Conservation (phyloP, 2,329 filamentous ascomycete genomes). For the Botrytis hyacinthi region DNA sequence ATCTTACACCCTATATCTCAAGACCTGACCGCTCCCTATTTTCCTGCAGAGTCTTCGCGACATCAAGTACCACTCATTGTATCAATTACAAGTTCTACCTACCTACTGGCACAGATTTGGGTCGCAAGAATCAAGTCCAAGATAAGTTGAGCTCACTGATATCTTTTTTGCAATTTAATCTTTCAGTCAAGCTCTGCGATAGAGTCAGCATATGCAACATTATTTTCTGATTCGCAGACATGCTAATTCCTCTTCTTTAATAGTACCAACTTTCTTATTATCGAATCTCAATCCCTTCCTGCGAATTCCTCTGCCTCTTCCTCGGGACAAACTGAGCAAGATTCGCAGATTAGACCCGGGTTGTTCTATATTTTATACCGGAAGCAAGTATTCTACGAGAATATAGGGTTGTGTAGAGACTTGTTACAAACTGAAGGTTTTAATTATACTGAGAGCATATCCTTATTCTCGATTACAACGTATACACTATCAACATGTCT, state of each 20-base stretch:
- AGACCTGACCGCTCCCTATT: background rate
- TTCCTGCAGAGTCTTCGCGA: background rate
- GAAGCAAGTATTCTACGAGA: background rate
- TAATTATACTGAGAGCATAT: background rate
- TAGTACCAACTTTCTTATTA: background rate
- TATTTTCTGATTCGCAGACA: background rate
- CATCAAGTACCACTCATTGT: background rate
- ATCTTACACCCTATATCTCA: background rate
- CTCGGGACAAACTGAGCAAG: background rate
- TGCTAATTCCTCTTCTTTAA: background rate
- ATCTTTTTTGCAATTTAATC: no score
- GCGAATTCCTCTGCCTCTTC: background rate
- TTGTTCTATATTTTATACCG: background rate
- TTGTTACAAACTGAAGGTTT: background rate
- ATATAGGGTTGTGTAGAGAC: background rate
- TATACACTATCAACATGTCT: background rate
- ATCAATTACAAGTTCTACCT: background rate
- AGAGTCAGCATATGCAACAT: rapidly evolving
- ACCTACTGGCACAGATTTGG: background rate
- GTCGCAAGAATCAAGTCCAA: background rate
- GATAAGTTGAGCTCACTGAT: background rate
- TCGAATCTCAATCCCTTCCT: background rate
- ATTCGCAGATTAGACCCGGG: background rate
- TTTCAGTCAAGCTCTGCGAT: background rate
- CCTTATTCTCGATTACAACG: background rate